phyloP scores from a whole-genome alignment of 2,329 filamentous ascomycete genomes.

The Nemania bipapillata region DNA sequence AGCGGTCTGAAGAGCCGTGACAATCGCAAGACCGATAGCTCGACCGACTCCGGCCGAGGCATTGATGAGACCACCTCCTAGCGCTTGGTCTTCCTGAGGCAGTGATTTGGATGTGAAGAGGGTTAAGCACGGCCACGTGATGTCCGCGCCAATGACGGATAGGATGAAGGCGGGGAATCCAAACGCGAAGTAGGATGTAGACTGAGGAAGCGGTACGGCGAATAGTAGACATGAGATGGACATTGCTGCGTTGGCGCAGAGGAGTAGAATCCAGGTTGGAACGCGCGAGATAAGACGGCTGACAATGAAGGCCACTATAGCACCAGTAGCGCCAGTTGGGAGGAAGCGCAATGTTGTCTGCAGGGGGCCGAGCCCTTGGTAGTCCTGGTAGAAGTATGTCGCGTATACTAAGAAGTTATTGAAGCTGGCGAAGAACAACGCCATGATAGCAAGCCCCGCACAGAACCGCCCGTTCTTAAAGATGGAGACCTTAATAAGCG shows the following conservation, averaged over 20 bases:
- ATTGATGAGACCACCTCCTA: conserved; percentile 75
- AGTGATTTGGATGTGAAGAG: conserved; percentile 73
- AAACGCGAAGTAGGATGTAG: conserved; percentile 74
- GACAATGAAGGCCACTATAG: conserved; percentile 66
- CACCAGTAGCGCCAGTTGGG: conserved; percentile 70
- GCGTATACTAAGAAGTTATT: conserved; percentile 75
- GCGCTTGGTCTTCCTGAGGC: conserved; percentile 70
- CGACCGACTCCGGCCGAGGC: conserved; percentile 73
- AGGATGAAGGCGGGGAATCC: conserved; percentile 74
- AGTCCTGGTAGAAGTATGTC: conserved; percentile 77
- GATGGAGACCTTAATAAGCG: conserved; percentile 74
- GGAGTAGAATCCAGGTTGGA: conserved; percentile 67
- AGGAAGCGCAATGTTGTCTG: conserved; percentile 76
- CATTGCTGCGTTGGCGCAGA: conserved; percentile 67
- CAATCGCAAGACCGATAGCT: conserved; percentile 72
- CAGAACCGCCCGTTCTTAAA: conserved; percentile 70
- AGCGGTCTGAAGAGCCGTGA: conserved; percentile 71
- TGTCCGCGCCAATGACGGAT: conserved; percentile 73
- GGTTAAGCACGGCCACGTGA: conserved; percentile 71
- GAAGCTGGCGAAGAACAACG: conserved; percentile 73
- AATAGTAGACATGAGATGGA: conserved; percentile 69
- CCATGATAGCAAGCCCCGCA: conserved; percentile 72
- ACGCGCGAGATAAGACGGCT: conserved; percentile 68
- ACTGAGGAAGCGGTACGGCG: conserved; percentile 69
- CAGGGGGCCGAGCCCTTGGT: conserved; percentile 69